Conservation (phyloP, 257 asterid species). For the Solanum rostratum region DNA sequence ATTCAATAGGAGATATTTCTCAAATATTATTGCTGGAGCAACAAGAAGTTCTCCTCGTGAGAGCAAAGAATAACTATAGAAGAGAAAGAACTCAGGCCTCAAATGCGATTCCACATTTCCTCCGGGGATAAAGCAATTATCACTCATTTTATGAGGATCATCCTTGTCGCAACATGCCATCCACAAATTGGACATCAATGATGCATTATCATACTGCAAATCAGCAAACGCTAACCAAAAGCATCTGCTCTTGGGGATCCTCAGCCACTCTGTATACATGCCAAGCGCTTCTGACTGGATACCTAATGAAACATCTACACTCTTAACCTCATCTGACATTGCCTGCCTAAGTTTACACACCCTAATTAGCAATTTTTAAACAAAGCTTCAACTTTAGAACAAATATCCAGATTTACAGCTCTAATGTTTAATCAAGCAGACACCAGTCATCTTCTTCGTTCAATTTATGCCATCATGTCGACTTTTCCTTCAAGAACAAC, state of each 20-base stretch:
- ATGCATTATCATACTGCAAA: constrained; percentile 88
- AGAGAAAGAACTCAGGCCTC: constrained; percentile 81
- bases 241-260: constrained; percentile 42
- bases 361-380: constrained; percentile 76
- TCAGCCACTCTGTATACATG: constrained; percentile 65
- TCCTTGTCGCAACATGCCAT: constrained; percentile 93
- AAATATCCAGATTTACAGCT: constrained; percentile 63
- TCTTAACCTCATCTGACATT: constrained; percentile 66
- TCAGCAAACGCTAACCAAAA: constrained; percentile 94
- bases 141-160: constrained; percentile 93
- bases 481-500: constrained; percentile 71
- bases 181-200: constrained; percentile 70
- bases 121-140: constrained; percentile 86
- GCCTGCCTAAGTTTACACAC: constrained; percentile 92
- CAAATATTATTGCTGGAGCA: constrained; percentile 76
- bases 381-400: constrained; percentile 63
- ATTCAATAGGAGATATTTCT: constrained; percentile 61
- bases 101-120: constrained; percentile 67
- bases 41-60: constrained; percentile 91
- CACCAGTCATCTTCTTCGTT: constrained; percentile 62
- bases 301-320: constrained; percentile 44
- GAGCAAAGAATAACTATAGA: constrained; percentile 67
- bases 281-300: constrained; percentile 33
- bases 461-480: constrained; percentile 80
- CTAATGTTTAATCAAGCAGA: constrained; percentile 57